Base-by-base conservation (phyloP, 2,329 filamentous ascomycete species). In the Rachicladosporium sp. region DNA sequence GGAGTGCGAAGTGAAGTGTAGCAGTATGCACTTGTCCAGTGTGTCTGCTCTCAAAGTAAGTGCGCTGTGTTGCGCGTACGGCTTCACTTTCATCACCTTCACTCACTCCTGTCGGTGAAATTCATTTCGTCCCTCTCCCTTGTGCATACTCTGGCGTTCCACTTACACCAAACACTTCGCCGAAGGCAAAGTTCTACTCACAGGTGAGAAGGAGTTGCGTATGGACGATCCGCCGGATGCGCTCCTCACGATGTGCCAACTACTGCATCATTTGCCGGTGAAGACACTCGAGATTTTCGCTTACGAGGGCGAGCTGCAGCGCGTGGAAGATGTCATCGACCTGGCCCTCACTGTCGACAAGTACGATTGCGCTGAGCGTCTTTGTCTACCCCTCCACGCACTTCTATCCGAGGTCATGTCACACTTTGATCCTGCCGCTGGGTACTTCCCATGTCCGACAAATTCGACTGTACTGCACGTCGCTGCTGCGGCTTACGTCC, bases 321-420 rank as follows among this genome's bases (percentile, higher is more conserved):
- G 15, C 15, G 15, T 19, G 15, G 15, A 19, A 19, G 15, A 5
- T 19, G 5, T 38, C 8, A 9, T 46, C 6, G 43, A 44, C 1
- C 33, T 49, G 2, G 43, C 43, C 2, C 29, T 49, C n/a, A 19
- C 44, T 10, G 43, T 40, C 7, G 43, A 49, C 33, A 41, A 49
- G 29, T 47, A 43, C 35, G 45, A 49, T 13, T 44, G 40, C 13
- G 33, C 37, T 8, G 12, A 33, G 4, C 31, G 38, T 1, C 11
- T 46, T 3, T 11, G 31, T 15, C 23, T 2, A 1, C 12, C 31
- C 2, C 33, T 29, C 2, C 15, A 39, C 12, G 9, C 31, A 3
- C n/a, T 35, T 2, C 31, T 35, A 12, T 23, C 23, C 4, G 4
- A 30, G 8, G n/a, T 39, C 9, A 5, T 11, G 36, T 19, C 9